phyloP scores from a whole-genome alignment of 192 early-diverging fungal species.

The Coemansia sp. region DNA sequence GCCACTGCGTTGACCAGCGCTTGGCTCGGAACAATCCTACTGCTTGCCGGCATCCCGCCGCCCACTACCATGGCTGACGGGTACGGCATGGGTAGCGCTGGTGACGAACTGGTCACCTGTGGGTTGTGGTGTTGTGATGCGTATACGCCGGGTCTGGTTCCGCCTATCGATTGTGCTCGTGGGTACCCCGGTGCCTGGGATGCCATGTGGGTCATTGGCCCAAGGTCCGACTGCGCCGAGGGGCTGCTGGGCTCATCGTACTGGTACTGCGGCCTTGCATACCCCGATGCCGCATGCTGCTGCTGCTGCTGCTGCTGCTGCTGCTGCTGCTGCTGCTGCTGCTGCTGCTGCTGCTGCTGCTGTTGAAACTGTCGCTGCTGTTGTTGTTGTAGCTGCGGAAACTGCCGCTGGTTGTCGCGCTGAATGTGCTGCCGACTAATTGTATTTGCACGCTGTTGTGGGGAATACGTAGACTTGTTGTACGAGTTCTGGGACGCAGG shows the following conservation, averaged over 20 bases:
- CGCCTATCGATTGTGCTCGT: constrained; percentile 20
- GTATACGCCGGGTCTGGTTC: constrained; percentile 5
- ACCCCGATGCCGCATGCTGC: constrained; percentile 7
- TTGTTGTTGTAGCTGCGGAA: not conserved
- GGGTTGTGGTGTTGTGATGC: constrained; percentile 8
- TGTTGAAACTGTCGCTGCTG: too few species aligned
- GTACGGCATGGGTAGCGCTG: constrained; percentile 18
- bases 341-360: constrained; percentile 17
- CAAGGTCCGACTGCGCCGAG: constrained; percentile 32
- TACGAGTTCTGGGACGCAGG: not conserved
- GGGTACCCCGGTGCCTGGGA: constrained; percentile 21
- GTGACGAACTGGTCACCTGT: not conserved
- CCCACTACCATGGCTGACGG: constrained; percentile 53
- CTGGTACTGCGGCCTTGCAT: constrained; percentile 8
- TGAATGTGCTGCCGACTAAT: constrained; percentile 1
- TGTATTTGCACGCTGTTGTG: constrained; percentile 10
- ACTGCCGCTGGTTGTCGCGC: constrained; percentile 14
- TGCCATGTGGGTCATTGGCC: constrained; percentile 2
- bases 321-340: constrained; percentile 20
- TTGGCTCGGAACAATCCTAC: constrained; percentile 37
- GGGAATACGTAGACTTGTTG: not conserved
- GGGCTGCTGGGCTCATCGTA: constrained; percentile 25
- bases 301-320: constrained; percentile 22
- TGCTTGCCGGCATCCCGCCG: constrained; percentile 42
- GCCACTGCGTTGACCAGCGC: constrained; percentile 44